These are phyloP conservation scores for Lecanicillium sp. DNA, from an alignment of 2,329 filamentous ascomycete genomes.

Conservation along the genomic window DNA sequence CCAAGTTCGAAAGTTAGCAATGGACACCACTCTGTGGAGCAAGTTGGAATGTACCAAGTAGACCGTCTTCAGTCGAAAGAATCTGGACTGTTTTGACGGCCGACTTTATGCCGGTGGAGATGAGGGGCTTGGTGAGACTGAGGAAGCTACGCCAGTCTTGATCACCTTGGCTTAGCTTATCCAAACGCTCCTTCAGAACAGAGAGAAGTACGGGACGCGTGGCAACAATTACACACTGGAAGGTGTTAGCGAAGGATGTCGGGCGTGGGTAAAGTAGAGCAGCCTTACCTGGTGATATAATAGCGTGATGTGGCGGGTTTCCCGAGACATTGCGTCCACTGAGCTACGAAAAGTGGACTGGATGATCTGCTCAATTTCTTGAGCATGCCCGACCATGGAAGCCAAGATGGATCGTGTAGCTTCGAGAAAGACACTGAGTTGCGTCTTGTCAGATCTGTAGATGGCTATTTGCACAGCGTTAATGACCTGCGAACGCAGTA, in stretches of 20 bases:
- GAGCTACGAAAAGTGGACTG: conserved; percentile 24
- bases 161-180: conserved; percentile 8
- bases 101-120: conserved; percentile 32
- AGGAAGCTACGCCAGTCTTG: conserved; percentile 22
- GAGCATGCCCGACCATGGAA: conserved; percentile 26
- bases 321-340: conserved; percentile 26
- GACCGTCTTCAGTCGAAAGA: conserved; percentile 23
- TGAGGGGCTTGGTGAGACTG: conserved; percentile 23
- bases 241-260: too few relatives aligned
- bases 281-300: conserved; percentile 28
- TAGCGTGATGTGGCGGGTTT: conserved; percentile 27
- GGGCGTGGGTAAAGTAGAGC: accelerated
- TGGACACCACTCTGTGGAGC: neutral
- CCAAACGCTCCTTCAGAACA: conserved; percentile 19
- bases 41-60: conserved; percentile 21
- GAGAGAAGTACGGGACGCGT: conserved; percentile 30
- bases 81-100: conserved; percentile 31
- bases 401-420: conserved; percentile 27
- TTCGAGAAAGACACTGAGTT: conserved; percentile 25
- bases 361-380: conserved; percentile 30
- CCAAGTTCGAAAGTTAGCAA: accelerated
- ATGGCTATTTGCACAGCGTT: conserved; percentile 18
- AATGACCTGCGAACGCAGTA: neutral
- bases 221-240: conserved; percentile 30
- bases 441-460: conserved; percentile 26